phyloP scores from a whole-genome alignment of 805 yeast genomes.

The Barnettozyma siamensis region DNA sequence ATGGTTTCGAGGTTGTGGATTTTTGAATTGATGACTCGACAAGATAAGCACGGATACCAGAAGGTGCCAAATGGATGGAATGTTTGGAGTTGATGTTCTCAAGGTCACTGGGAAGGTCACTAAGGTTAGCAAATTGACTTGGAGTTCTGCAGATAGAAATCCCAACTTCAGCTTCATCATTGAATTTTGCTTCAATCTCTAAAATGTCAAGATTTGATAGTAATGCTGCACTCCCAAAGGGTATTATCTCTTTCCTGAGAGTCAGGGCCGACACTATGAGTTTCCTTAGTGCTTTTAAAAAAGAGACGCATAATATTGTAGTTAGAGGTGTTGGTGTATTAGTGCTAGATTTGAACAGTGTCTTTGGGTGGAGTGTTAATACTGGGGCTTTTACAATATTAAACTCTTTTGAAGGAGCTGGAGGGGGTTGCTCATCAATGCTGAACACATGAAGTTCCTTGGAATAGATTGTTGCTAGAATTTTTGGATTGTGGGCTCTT shows the following conservation, averaged over 20 bases:
- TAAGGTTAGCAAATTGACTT: conserved; percentile 28
- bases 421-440: conserved; percentile 30
- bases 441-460: conserved; percentile 41
- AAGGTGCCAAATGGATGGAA: conserved; percentile 48
- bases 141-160: conserved; percentile 30
- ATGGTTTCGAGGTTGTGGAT: conserved; percentile 36
- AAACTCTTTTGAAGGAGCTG: conserved; percentile 26
- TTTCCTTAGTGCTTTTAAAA: conserved; percentile 44
- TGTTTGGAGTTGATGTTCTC: conserved; percentile 23
- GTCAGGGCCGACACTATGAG: conserved; percentile 31
- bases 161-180: conserved; percentile 39
- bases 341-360: conserved; percentile 11
- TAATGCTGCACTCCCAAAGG: conserved; percentile 45
- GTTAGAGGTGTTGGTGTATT: conserved; percentile 27
- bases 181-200: conserved; percentile 43
- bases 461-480: conserved; percentile 33
- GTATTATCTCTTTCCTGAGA: conserved; percentile 32
- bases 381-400: conserved; percentile 12
- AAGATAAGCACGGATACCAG: conserved; percentile 46
- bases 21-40: conserved; percentile 30
- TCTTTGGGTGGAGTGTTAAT: conserved; percentile 16
- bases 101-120: conserved; percentile 13
- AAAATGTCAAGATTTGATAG: conserved; percentile 28
- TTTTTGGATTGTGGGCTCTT: conserved; percentile 30
- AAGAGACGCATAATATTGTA: conserved; percentile 36